Evolutionary conservation across 441 rosid species (phyloP).

Genomic region (Euphorbia neoarborescens): DNA sequence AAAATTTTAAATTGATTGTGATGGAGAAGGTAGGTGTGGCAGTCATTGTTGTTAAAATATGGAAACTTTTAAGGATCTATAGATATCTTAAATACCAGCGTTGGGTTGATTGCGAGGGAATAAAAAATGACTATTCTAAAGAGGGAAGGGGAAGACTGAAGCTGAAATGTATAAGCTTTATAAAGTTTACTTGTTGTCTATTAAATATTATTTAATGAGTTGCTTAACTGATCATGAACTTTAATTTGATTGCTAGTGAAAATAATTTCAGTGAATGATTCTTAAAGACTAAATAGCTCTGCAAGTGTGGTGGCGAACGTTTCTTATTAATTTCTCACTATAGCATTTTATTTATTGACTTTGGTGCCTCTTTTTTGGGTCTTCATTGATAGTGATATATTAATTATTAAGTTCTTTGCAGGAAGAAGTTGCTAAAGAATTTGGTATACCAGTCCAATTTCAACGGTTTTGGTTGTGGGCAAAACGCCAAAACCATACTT

Average conservation of each 20-base stretch:
- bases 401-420: slow-evolving; percentile 16
- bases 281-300: background rate
- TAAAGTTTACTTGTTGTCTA: no score
- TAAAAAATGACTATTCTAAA: no score
- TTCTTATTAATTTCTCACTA: background rate
- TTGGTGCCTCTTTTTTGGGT: background rate
- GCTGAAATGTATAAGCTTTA: no score
- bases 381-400: background rate
- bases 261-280: background rate
- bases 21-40: no score
- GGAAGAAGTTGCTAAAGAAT: slow-evolving; percentile 93
- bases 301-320: background rate
- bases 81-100: no score
- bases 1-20: no score
- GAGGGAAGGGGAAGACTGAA: no score
- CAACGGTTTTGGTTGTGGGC: slow-evolving; percentile 98
- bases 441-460: slow-evolving; percentile 72
- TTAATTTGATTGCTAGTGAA: background rate
- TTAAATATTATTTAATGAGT: background rate
- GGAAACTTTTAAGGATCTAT: no score
- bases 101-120: no score
- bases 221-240: background rate
- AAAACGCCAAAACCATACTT: slow-evolving; percentile 92
- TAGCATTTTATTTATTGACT: background rate
- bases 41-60: no score